phyloP scores from a whole-genome alignment of 495 filamentous ascomycete genomes.

The Talaromyces ruber region DNA sequence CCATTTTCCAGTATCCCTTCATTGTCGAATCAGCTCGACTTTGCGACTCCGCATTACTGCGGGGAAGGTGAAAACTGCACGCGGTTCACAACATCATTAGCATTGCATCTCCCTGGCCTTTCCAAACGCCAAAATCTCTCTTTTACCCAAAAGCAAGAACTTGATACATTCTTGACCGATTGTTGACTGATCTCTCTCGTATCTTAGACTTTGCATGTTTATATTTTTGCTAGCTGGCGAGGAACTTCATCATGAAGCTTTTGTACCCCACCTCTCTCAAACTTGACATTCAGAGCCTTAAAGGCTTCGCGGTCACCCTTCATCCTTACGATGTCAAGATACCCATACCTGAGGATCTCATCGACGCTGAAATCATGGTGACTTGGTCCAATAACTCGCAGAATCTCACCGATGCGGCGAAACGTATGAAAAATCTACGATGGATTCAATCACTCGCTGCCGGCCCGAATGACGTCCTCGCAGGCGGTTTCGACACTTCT shows the following conservation, averaged over 20 bases:
- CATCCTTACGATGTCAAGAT: conserved; percentile 45
- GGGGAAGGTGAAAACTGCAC: neutral
- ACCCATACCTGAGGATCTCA: conserved; percentile 39
- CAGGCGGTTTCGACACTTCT: conserved; percentile 43
- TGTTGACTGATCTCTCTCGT: neutral
- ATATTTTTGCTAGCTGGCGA: neutral
- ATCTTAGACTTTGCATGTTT: neutral
- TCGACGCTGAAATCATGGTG: conserved; percentile 47
- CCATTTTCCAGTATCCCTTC: neutral
- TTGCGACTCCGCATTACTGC: neutral
- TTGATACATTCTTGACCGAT: neutral
- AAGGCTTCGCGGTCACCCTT: conserved; percentile 43
- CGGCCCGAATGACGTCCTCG: conserved; percentile 52
- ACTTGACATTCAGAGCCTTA: conserved; percentile 36
- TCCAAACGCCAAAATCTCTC: neutral
- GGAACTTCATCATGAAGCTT: conserved; percentile 41
- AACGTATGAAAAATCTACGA: conserved; percentile 38
- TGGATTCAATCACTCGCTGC: conserved; percentile 57
- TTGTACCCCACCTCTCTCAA: conserved; percentile 52
- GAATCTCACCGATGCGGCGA: conserved; percentile 44
- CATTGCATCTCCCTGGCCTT: neutral
- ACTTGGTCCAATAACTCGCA: conserved; percentile 46
- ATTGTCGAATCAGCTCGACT: neutral
- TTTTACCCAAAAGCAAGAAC: neutral
- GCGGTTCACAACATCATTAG: neutral